Evolutionary conservation across 2,329 filamentous ascomycete species (phyloP), one percentile per base, ranked within the genome.

Genomic region (Lachnellula arida): DNA sequence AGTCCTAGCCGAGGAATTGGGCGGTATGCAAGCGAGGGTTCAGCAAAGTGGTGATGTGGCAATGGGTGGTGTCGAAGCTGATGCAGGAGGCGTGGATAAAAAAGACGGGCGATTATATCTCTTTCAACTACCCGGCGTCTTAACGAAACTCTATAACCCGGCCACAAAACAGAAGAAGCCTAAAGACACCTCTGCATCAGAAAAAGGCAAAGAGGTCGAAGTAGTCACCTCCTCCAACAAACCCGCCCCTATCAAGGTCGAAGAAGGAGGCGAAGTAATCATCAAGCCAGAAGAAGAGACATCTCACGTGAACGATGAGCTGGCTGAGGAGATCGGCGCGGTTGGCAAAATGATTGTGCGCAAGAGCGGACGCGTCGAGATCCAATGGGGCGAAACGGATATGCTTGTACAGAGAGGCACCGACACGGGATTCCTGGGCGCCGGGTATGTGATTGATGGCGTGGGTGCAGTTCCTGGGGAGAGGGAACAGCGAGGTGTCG

Each of bases 101-200:
- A 66, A 68, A 48, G 81, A 84, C 46, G 82, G 83, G 22, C 76
- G 81, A 39, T 69, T 86, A 51, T 86, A 85, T 59, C 74, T 87
- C 49, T 86, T 86, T 71, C 84, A 86, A 63, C 81, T 87, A 61
- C 84, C 84, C 42, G 82, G 82, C 5, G 72, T 85, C 4, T 75
- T 86, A 11, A 82, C 84, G 7, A 78, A 81, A 0, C 72, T 86
- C 14, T 65, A 64, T 49, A 65, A 71, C 54, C 66, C 66, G 8
- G 28, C 28, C 28, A 28, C 28, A 8, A 28, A 28, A 6, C 23
- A 49, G 23, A 61, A 19, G 35, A 57, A 60, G 14, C 49, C 35
- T 12, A 68, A 64, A 9, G 46, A 65, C 60, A 17, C 34, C 19
- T 11, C 34, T n/a, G 56, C 63, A 51, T 59, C 58, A 43, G 49